Conservation (phyloP, 352 stramenopile species). For the Phytophthora tubulina region DNA sequence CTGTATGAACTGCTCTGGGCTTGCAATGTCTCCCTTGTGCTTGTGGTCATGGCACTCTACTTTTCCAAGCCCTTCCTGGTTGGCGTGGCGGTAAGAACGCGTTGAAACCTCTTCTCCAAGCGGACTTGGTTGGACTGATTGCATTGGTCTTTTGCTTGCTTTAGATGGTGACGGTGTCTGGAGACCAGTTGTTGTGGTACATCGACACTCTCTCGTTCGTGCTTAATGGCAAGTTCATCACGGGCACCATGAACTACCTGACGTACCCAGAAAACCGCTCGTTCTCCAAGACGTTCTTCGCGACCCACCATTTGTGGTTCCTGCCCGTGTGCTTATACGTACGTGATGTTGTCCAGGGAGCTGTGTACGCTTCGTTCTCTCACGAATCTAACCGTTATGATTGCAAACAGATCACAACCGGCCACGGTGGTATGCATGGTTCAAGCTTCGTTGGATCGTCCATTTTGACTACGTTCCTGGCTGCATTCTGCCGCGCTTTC, state of each 20-base stretch:
- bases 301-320: conserved; percentile 88
- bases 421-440: conserved; percentile 77
- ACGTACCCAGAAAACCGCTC: conserved; percentile 83
- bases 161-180: conserved; percentile 91
- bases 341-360: conserved; percentile 17
- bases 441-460: conserved; percentile 72
- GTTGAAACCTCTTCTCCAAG: not conserved
- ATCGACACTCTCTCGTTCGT: conserved; percentile 83
- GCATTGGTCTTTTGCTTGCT: not conserved
- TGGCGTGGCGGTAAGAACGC: conserved; percentile 62
- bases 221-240: conserved; percentile 84
- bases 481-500: conserved; percentile 59
- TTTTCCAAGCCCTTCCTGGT: conserved; percentile 87
- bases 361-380: not conserved
- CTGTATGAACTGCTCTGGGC: conserved; percentile 85
- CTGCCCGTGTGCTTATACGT: conserved; percentile 83
- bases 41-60: conserved; percentile 74
- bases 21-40: conserved; percentile 80
- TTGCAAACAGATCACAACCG: conserved; percentile 61
- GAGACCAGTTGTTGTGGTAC: conserved; percentile 95
- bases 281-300: conserved; percentile 86
- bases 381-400: not conserved
- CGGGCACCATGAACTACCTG: conserved; percentile 93
- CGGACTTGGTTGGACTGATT: not conserved
- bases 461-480: conserved; percentile 70